A percentile compares a stretch with the other conserved stretches of the same genome.
Conservation (phyloP, 2,329 filamentous ascomycete genomes). For the Claviceps sp. region DNA sequence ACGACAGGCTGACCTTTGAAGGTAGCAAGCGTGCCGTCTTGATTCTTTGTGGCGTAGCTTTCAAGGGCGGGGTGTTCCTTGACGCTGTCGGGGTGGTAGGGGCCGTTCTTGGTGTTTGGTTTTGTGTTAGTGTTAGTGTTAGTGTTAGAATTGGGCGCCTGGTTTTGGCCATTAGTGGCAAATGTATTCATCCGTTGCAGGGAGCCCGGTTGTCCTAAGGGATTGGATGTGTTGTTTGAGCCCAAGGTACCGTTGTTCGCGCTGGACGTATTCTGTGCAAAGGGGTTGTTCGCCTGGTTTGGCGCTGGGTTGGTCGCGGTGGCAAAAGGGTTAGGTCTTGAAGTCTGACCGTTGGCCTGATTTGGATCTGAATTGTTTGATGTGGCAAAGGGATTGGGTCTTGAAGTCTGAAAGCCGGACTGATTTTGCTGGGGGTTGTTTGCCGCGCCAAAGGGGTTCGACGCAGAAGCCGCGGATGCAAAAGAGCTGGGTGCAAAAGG, state of each 20-base stretch:
- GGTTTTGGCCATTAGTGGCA: conserved; percentile 8
- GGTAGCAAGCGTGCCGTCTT: conserved; percentile 32
- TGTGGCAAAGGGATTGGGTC: no score
- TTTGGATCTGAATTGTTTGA: no score
- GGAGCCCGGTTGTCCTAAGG: conserved; percentile 13
- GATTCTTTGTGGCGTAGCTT: conserved; percentile 29
- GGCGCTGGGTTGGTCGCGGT: conserved; percentile 6
- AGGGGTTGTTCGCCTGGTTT: conserved; percentile 13
- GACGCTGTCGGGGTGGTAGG: conserved; percentile 31
- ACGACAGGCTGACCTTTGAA: conserved; percentile 53
- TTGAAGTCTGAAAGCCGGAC: no score
- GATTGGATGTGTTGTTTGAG: conserved; percentile 4
- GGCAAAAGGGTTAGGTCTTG: conserved; percentile 16
- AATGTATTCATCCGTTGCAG: conserved; percentile 16
- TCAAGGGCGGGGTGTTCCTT: conserved; percentile 31
- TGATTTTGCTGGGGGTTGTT: conserved; percentile 7
- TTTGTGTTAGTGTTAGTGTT: no score
- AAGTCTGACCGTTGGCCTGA: conserved; percentile 1
- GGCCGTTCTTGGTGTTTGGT: conserved; percentile 12
- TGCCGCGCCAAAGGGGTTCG: conserved; percentile 13
- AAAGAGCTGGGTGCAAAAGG: conserved; percentile 12
- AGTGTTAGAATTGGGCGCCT: background rate
- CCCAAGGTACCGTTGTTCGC: conserved; percentile 12
- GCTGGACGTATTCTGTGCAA: conserved; percentile 3
- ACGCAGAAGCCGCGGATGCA: no score